Evolutionary conservation across 768 basidiomycete species (phyloP), one percentile per base, ranked within the genome.

Genomic region (Xanthoconium purpureum): DNA sequence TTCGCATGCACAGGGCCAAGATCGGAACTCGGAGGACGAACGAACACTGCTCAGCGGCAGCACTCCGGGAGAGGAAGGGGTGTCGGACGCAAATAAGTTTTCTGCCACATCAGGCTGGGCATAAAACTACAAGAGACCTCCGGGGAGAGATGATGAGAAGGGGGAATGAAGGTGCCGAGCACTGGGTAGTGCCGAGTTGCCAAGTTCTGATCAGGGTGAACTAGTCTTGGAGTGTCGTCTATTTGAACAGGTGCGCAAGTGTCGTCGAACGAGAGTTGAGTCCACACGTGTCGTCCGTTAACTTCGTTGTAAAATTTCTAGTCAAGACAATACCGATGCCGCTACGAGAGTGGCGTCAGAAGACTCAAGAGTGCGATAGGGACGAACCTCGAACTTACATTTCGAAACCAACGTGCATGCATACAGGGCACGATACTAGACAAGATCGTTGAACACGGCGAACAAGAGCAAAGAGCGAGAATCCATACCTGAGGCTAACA

Each of bases 1-100:
- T 7, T 49, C 24, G 47, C 62, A 55, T 55, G 53, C 61, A 49
- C 50, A 50, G 59, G 47, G 20, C 57, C 62, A 38, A 55, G 62
- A 50, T 52, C 53, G 47, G 17, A 52, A 39, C 39, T 44, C 45
- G 57, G 36, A 59, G 48, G 50, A 63, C 28, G 52, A 55, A 60
- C 52, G 14, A 1, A 62, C 57, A 40, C 42, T 50, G 62, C 57
- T 50, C 24, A 24, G 24, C 24, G 24, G 8, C 2, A 32, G 39
- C 53, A 29, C 32, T 24, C 28, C 18, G 29, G 36, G 18, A 62
- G 13, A 47, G 17, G 49, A 28, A n/a, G 3, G 18, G 53, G 60
- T 42, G 52, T 47, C 60, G 37, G 24, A 62, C 8, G 29, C 24
- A 15, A 24, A 14, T 32, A 32, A 33, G 36, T 28, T 52, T 62